Evolutionary conservation across 2,329 filamentous ascomycete species (phyloP), one percentile per base, ranked within the genome.

Genomic region (Calycina herbarum): DNA sequence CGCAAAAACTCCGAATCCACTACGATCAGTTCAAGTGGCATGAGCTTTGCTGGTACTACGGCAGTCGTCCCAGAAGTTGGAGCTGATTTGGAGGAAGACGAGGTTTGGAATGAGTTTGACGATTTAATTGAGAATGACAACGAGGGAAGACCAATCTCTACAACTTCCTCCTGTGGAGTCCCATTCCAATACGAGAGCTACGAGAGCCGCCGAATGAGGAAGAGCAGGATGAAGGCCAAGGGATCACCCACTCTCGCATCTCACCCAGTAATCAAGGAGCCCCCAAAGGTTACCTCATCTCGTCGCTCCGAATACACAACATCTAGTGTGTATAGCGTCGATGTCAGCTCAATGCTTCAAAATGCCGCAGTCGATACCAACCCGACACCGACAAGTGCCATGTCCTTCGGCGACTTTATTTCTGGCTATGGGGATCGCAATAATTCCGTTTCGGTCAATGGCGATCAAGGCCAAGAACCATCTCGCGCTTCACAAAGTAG

Each of bases 61-160:
- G 89, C 91, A 6, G 79, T 92, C 2, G 81, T 91, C 27, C 90
- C 90, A 0, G 79, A 81, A 2, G 82, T 86, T 1, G 82, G 81
- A 57, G 86, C 87, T 3, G 88, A 86, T 0, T 83, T 89, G 61
- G 94, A 96, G 77, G 91, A 96, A 70, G 94, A 97, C 72, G 94
- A 97, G 74, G 85, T 97, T 1, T 98, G 94, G 94, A 89, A 94
- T 66, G 94, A 98, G 78, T 97, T 96, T 74, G 89, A 98, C 70
- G 94, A 97, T 72, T 80, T 97, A 13, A 85, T 97, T 63, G 91
- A 91, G 62, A 89, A 92, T 11, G 83, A 83, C 11, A 83, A 82
- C 10, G 65, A 73, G 38, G 79, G 80, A 68, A 78, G 78, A 1
- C 82, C 82, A 2, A 78, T 79, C 1, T 87, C 86, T 0, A 79